Conservation (phyloP, 2,329 filamentous ascomycete genomes). For the Pyricularia sp. region DNA sequence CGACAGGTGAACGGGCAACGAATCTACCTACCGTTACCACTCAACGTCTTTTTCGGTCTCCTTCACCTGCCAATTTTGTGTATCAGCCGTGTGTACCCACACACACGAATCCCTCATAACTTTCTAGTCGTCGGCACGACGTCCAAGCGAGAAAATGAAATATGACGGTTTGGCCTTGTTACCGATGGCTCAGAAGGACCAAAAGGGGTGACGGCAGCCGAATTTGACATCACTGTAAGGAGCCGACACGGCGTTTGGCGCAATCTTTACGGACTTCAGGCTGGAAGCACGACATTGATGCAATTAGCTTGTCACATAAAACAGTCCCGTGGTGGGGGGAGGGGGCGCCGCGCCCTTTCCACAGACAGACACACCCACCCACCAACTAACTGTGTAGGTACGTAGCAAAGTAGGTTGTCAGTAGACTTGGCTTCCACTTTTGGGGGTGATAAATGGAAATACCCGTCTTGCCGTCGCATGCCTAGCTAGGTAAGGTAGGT, state of each 20-base stretch:
- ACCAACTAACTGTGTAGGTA: not conserved
- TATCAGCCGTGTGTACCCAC: not conserved
- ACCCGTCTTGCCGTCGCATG: not conserved
- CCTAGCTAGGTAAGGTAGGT: not conserved
- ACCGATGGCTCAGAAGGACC: not conserved
- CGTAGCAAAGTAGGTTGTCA: not conserved
- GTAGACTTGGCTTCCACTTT: not conserved
- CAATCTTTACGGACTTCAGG: not conserved
- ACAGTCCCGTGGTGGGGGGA: not conserved
- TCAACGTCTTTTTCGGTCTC: not conserved
- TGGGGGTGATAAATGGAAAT: not conserved
- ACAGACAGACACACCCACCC: not conserved
- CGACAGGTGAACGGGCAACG: not conserved
- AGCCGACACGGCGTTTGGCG: not conserved
- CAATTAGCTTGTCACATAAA: not conserved
- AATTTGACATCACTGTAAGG: not conserved
- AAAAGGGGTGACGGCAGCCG: not conserved
- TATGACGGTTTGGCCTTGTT: not conserved
- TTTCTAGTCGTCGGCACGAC: not conserved
- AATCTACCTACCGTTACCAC: not conserved
- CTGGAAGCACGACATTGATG: not conserved
- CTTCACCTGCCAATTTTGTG: not conserved
- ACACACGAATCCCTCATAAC: not conserved
- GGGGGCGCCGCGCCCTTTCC: not conserved
- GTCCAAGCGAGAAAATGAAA: not conserved